These are phyloP conservation scores for Oryza rufipogon DNA, from an alignment of 176 grass and related monocot species.

Conservation along the genomic window DNA sequence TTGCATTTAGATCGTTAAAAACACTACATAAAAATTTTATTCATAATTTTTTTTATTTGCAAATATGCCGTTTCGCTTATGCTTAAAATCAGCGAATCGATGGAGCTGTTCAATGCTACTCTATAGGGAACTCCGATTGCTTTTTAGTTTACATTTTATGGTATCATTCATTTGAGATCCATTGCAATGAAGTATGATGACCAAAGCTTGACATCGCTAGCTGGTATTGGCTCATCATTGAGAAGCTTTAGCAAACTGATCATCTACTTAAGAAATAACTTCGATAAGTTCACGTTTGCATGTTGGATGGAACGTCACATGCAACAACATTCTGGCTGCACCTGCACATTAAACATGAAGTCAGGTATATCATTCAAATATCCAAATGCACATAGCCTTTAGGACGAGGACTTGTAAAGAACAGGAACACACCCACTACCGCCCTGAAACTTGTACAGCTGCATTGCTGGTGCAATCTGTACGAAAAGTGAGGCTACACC, in stretches of 20 bases:
- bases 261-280: slow-evolving; percentile 98
- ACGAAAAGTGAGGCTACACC: too few relatives aligned
- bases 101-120: too few relatives aligned
- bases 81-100: too few relatives aligned
- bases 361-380: slow-evolving; percentile 3
- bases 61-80: too few relatives aligned
- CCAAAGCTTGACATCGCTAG: slow-evolving; percentile 73
- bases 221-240: slow-evolving; percentile 80
- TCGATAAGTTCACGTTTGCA: slow-evolving; percentile 91
- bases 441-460: slow-evolving; percentile 87
- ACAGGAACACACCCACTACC: slow-evolving; percentile 71
- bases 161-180: not conserved
- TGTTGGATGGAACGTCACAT: slow-evolving; percentile 71
- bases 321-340: slow-evolving; percentile 76
- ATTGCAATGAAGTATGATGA: slow-evolving; percentile 25
- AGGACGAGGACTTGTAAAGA: slow-evolving; percentile 24
- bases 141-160: too few relatives aligned
- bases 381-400: slow-evolving; percentile 20
- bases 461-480: slow-evolving; percentile 68
- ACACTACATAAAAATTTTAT: too few relatives aligned
- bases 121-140: too few relatives aligned
- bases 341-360: slow-evolving; percentile 49
- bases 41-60: too few relatives aligned
- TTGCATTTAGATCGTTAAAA: too few relatives aligned
- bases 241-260: slow-evolving; percentile 92